Percentiles rank a stretch among this genome's conserved stretches.
These are phyloP conservation scores for Chenopodium quinoa DNA, from an alignment of 148 eudicot genomes.

Conservation along the genomic window DNA sequence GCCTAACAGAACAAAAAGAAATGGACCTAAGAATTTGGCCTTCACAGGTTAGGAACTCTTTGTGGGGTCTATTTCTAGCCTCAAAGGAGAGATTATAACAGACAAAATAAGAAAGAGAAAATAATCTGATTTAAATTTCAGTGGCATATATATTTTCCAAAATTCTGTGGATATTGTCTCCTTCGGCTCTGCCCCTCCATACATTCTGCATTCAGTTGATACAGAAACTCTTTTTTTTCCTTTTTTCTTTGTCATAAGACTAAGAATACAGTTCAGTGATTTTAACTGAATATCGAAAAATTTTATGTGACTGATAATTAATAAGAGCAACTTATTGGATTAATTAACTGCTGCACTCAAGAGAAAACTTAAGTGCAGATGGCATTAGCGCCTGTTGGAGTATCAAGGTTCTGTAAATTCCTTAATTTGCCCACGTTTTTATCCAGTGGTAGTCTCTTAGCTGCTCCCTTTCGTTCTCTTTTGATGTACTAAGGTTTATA, in stretches of 20 bases:
- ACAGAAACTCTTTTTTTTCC: slow-evolving; percentile 11
- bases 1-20: not conserved
- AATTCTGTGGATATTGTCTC: slow-evolving; percentile 34
- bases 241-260: not conserved
- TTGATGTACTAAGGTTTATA: not conserved
- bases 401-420: slow-evolving; percentile 32
- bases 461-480: not conserved
- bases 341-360: slow-evolving; percentile 9
- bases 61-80: slow-evolving; percentile 25
- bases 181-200: slow-evolving; percentile 30
- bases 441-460: not conserved
- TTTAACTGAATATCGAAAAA: not conserved
- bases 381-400: slow-evolving; percentile 40
- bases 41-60: slow-evolving; percentile 12
- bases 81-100: not conserved
- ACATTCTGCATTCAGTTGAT: slow-evolving; percentile 29
- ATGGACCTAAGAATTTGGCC: slow-evolving; percentile 15
- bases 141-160: slow-evolving; percentile 34
- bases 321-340: slow-evolving; percentile 18
- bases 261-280: not conserved
- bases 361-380: slow-evolving; percentile 22
- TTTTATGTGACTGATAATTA: not conserved
- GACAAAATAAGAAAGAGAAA: not conserved
- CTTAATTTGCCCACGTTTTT: not conserved
- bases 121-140: slow-evolving; percentile 10